Percentiles rank a stretch among this genome's conserved stretches.
phyloP scores from a whole-genome alignment of 2,329 filamentous ascomycete species.

The Purpureocillium lavendulum region DNA sequence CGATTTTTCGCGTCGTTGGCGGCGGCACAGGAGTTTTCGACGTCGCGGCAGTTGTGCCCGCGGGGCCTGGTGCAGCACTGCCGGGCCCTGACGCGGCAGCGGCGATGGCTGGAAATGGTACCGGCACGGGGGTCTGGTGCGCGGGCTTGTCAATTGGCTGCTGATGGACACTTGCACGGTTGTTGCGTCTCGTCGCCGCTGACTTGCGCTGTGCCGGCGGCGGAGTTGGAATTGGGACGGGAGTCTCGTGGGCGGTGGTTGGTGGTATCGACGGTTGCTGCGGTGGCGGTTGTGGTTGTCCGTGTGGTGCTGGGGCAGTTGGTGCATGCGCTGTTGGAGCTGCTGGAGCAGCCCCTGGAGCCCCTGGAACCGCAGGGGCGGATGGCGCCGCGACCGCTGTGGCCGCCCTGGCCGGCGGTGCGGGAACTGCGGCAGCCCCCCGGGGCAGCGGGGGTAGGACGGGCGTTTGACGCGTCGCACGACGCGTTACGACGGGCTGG shows the following conservation, averaged over 20 bases:
- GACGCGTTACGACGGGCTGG: conserved; percentile 20
- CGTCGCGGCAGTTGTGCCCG: conserved; percentile 2
- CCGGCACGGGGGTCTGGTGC: neutral
- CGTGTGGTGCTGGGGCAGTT: neutral
- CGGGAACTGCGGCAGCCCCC: conserved; percentile 3
- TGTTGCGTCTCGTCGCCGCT: too few species aligned
- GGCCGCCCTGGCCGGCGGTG: too few species aligned
- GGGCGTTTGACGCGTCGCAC: conserved; percentile 30
- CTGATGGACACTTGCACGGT: conserved; percentile 6
- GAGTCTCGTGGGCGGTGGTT: conserved; percentile 10
- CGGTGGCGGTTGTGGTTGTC: conserved; percentile 1
- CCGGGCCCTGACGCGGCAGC: too few species aligned
- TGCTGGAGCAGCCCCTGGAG: neutral
- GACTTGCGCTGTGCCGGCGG: neutral
- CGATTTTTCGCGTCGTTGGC: neutral
- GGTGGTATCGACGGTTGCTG: conserved; percentile 4
- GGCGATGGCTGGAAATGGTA: conserved; percentile 1
- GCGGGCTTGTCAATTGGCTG: conserved; percentile 2
- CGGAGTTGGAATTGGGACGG: conserved; percentile 8
- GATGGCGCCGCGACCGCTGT: neutral
- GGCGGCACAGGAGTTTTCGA: neutral
- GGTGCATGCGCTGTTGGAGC: neutral
- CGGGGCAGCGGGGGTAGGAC: conserved; percentile 19
- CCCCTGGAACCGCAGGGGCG: conserved; percentile 2
- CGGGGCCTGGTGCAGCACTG: too few species aligned